These are phyloP conservation scores for Saturnispora hagleri DNA, from an alignment of 805 yeast species.

Conservation along the genomic window DNA sequence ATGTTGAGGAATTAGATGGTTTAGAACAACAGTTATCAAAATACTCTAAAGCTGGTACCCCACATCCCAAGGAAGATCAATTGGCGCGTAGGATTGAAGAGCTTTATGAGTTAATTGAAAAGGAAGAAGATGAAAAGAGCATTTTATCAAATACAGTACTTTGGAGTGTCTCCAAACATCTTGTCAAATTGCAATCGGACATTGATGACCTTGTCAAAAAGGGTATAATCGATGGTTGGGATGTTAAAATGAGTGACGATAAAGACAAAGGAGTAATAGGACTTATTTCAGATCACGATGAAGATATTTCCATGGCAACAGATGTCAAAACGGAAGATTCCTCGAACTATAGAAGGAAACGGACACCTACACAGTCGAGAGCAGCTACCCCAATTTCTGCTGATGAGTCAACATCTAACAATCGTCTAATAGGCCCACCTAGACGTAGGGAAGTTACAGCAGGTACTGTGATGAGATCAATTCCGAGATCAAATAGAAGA, in stretches of 20 bases:
- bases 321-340: slow-evolving; percentile 5
- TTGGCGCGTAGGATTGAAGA: slow-evolving; percentile 57
- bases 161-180: slow-evolving; percentile 66
- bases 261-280: neutral
- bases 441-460: slow-evolving; percentile 20
- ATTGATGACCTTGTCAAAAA: slow-evolving; percentile 68
- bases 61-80: slow-evolving; percentile 76
- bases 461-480: slow-evolving; percentile 12
- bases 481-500: slow-evolving; percentile 10
- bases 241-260: slow-evolving; percentile 43
- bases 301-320: neutral
- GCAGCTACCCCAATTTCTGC: slow-evolving; percentile 9
- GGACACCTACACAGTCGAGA: slow-evolving; percentile 8
- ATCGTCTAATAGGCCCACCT: slow-evolving; percentile 4
- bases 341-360: neutral
- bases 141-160: slow-evolving; percentile 76
- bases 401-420: slow-evolving; percentile 5
- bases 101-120: slow-evolving; percentile 50
- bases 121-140: slow-evolving; percentile 69
- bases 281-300: slow-evolving; percentile 1
- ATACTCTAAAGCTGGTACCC: slow-evolving; percentile 73
- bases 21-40: slow-evolving; percentile 78
- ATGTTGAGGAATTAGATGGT: slow-evolving; percentile 54
- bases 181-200: slow-evolving; percentile 63
- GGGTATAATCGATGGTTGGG: slow-evolving; percentile 43